phyloP scores from a whole-genome alignment of 768 basidiomycete genomes.

The Rhizopogon roseolus region DNA sequence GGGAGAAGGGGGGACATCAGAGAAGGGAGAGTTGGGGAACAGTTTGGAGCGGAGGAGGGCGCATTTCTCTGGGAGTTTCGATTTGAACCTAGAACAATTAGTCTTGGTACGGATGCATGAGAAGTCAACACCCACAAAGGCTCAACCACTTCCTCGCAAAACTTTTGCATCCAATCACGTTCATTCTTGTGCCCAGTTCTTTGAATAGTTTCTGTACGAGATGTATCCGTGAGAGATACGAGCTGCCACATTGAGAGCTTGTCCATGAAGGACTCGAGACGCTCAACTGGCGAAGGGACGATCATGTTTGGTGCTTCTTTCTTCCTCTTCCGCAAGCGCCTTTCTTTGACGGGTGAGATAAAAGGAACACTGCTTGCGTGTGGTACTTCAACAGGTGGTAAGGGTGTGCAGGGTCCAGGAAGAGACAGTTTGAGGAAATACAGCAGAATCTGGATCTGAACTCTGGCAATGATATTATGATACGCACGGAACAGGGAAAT shows the following conservation, averaged over 20 bases:
- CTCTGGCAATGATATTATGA: slow-evolving; percentile 33
- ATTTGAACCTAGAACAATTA: slow-evolving; percentile 45
- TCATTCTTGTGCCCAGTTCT: slow-evolving; percentile 14
- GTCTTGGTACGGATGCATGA: neutral
- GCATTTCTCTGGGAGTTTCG: slow-evolving; percentile 47
- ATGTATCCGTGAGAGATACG: slow-evolving; percentile 33
- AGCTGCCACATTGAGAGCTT: slow-evolving; percentile 78
- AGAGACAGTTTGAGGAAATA: slow-evolving; percentile 63
- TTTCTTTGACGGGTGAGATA: slow-evolving; percentile 1
- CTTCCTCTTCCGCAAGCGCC: slow-evolving; percentile 13
- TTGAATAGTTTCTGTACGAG: slow-evolving; percentile 13
- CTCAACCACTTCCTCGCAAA: slow-evolving; percentile 65
- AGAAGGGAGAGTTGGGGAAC: slow-evolving; percentile 61
- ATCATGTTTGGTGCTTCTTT: slow-evolving; percentile 16
- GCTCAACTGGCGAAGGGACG: slow-evolving; percentile 36
- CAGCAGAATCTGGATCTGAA: slow-evolving; percentile 71
- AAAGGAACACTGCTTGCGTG: slow-evolving; percentile 10
- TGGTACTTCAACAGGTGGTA: slow-evolving; percentile 23
- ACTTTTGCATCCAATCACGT: slow-evolving; percentile 72
- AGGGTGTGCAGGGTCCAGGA: slow-evolving; percentile 35
- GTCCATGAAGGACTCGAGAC: slow-evolving; percentile 72
- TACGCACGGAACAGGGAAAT: neutral
- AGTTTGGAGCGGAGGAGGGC: slow-evolving; percentile 59
- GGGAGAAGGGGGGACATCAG: slow-evolving; percentile 31
- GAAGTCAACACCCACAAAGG: slow-evolving; percentile 40